These are phyloP conservation scores for Hapsidospora chrysogenum DNA, from an alignment of 495 filamentous ascomycete genomes.

Conservation along the genomic window DNA sequence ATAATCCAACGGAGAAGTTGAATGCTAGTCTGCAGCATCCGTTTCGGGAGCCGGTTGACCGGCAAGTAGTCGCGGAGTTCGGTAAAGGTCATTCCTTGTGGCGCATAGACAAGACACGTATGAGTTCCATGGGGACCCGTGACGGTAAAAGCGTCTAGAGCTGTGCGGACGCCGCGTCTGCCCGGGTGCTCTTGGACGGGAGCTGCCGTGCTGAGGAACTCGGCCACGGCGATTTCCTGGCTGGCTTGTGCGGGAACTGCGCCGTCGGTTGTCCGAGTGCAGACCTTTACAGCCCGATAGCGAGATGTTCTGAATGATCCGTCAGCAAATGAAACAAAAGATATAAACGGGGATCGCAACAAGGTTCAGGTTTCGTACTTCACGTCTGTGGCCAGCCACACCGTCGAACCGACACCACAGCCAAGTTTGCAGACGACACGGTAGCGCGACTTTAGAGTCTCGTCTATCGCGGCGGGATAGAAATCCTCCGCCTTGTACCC, in stretches of 20 bases:
- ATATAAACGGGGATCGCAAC: background rate
- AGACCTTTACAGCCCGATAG: constrained; percentile 7
- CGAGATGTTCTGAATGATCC: background rate
- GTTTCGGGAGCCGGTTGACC: constrained; percentile 14
- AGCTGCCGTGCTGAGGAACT: constrained; percentile 9
- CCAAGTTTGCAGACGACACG: constrained; percentile 25
- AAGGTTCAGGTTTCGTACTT: constrained; percentile 11
- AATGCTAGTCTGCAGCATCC: constrained; percentile 13
- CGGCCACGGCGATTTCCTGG: constrained; percentile 12
- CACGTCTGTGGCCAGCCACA: constrained; percentile 25
- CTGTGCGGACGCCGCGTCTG: constrained; percentile 10
- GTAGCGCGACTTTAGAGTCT: constrained; percentile 19
- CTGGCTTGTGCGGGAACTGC: constrained; percentile 8
- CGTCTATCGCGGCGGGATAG: constrained; percentile 25
- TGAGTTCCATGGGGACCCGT: constrained; percentile 10
- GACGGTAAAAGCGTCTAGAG: constrained; percentile 11
- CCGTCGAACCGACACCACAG: constrained; percentile 24
- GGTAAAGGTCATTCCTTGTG: constrained; percentile 21
- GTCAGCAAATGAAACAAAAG: too few species aligned
- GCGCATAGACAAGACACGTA: constrained; percentile 13
- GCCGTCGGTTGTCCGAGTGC: constrained; percentile 9
- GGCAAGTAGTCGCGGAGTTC: constrained; percentile 14
- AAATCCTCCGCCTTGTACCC: constrained; percentile 18
- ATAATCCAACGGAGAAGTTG: constrained; percentile 16
- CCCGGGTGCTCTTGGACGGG: constrained; percentile 11